Percentiles rank a stretch among this genome's conserved stretches.
Evolutionary conservation across 2,329 filamentous ascomycete species (phyloP).

Genomic region (Epichloe uncinata): DNA sequence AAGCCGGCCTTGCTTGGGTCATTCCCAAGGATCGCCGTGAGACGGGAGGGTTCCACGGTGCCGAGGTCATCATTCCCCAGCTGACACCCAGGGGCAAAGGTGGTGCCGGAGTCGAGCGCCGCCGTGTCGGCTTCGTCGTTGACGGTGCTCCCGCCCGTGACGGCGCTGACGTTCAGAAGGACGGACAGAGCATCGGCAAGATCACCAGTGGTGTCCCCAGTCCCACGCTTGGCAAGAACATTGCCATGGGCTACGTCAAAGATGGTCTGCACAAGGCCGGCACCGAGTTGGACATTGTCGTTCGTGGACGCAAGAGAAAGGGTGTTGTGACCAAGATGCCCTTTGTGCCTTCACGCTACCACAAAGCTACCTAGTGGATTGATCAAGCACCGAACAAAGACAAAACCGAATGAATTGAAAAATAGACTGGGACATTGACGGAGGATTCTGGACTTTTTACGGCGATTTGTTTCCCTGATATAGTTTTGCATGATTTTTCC

Average conservation of each 20-base stretch:
- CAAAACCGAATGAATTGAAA: neutral
- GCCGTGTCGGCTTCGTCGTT: slow-evolving; percentile 69
- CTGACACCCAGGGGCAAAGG: slow-evolving; percentile 61
- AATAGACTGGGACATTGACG: neutral
- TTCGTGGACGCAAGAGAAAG: slow-evolving; percentile 63
- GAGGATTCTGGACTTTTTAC: neutral
- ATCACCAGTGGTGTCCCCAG: slow-evolving; percentile 87
- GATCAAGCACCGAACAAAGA: neutral
- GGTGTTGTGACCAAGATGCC: slow-evolving; percentile 79
- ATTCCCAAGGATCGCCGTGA: slow-evolving; percentile 63
- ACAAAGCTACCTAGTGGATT: slow-evolving; percentile 11
- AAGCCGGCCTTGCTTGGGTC: slow-evolving; percentile 57
- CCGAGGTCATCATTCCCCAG: slow-evolving; percentile 63
- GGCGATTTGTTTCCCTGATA: neutral
- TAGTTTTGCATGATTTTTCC: no score
- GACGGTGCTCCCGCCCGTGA: slow-evolving; percentile 83
- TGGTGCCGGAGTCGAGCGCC: slow-evolving; percentile 52
- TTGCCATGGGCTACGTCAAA: slow-evolving; percentile 88
- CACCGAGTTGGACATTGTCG: slow-evolving; percentile 64
- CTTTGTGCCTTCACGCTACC: slow-evolving; percentile 71
- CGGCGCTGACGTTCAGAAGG: slow-evolving; percentile 63
- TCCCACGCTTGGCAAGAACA: slow-evolving; percentile 76
- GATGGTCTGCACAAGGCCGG: slow-evolving; percentile 72
- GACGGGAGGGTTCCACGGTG: slow-evolving; percentile 69
- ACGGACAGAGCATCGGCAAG: slow-evolving; percentile 56